Evolutionary conservation across 352 stramenopile species (phyloP), one percentile per base, ranked within the genome.

Genomic region (Globisporangium nunn): DNA sequence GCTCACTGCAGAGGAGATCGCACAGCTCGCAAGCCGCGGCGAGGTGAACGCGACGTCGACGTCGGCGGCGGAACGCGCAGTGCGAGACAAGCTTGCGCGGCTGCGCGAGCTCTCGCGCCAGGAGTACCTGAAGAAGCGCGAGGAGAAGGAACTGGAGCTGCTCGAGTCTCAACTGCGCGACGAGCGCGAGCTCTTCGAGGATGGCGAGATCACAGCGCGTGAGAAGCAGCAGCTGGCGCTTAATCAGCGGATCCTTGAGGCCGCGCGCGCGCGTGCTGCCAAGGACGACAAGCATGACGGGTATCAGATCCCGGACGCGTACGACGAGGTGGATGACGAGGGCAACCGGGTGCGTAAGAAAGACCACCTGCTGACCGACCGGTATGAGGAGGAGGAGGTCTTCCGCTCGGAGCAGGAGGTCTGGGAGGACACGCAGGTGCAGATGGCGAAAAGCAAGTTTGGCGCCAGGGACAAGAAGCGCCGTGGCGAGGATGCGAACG

Each of bases 371-470:
- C 70, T 99, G 40, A 98, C 85, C 4, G 88, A 95, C 29, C 81
- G 97, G 41, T 99, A 99, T 64, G 93, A 98, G 33, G 82, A 88
- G 29, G 81, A 90, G 37, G 90, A 91, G 44, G 74, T 88, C 51
- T 77, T 98, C 60, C 97, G 97, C 64, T 98, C 92, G 4, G 97
- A 99, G 67, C 96, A 99, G 70, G 90, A 99, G 52, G 69, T 98
- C 3, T 99, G 97, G 97, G 96, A 99, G 66, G 90, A 98, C 58
- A 93, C 94, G 6, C 97, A 99, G 66, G 95, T 96, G 29, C 84
- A 91, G 66, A 95, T 96, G 74, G 86, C 89, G 0, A 81, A 64
- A 17, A 74, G 59, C 39, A 78, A 52, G n/a, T 72, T 80, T 44
- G 71, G 83, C 50, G 73, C 76, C 0, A 85, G 95, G 39, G 85